Evolutionary conservation across 106 monocot species (phyloP), one percentile per base, ranked within the genome.

Genomic region (Iris macrosiphon): DNA sequence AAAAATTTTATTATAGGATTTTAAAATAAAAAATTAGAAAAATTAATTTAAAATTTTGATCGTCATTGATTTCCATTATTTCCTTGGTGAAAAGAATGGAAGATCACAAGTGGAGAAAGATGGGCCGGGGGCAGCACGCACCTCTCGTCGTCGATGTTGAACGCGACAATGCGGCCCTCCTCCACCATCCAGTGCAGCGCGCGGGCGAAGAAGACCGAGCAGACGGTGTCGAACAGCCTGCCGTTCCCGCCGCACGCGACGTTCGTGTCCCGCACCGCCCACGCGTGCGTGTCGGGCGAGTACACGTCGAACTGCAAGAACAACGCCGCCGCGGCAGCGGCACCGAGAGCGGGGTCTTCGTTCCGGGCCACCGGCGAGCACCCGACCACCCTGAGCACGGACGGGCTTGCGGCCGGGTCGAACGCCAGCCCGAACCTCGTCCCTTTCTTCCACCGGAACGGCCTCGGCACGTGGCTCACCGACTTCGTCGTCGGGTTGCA

Each of bases 151-250:
- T 30, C 61, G 5, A 47, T 0, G 6, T 61, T 21, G 32, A 46
- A 61, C 4, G 46, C 61, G 6, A 61, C 31, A 1, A 61, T 47
- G 19, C 16, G 19, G 0, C 46, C 45, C 0, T 12, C 20, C 28
- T 45, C 46, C 43, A 8, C 2, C 20, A 61, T 3, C 61, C 61
- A 61, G 15, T 61, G 61, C 11, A 61, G 11, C 28, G 61, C 44
- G 13, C 61, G 32, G 2, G 32, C 20, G 46, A 30, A 46, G 47
- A 31, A 61, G 15, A 23, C 61, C 15, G 61, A 30, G 26, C 26
- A 14, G 20, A 14, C 20, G 19, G 11, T 1, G n/a, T 31, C 28
- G 17, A 61, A 46, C 23, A 61, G 4, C 12, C 15, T 17, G 8
- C 13, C 0, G 16, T 3, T 2, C 35, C n/a, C 4, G 4, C 6